Base-by-base conservation (phyloP, 768 basidiomycete species). In the Russula vinacea region DNA sequence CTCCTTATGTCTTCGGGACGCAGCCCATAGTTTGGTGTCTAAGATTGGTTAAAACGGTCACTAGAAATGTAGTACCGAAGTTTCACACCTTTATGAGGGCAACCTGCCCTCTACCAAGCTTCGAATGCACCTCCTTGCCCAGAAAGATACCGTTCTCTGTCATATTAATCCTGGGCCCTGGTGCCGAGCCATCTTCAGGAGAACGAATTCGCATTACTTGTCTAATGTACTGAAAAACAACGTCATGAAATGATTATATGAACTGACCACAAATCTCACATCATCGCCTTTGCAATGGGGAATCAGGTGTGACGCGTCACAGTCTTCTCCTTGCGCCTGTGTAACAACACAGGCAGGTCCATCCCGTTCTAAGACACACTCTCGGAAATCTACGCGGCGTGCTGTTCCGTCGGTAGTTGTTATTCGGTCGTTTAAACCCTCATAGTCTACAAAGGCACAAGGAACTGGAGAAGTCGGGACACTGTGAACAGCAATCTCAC, bases 21-120 rank as follows among this genome's bases (percentile, higher is more conserved):
- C 24, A 59, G 47, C 26, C 24, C 58, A 29, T 39, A 26, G 35
- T 59, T 59, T 29, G 58, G 58, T 13, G 58, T 50, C 58, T 59
- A 59, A 50, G 35, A 58, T 37, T 53, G 52, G 52, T 53, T 53
- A 53, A 53, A 22, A 22, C 10, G n/a, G 32, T 53, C n/a, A 17
- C 16, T 50, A 50, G 22, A 56, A 6, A 39, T 39, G 58, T 26
- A 39, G 33, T 50, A 39, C 22, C 45, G 24, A 59, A 16, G 17
- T 29, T 37, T 50, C 58, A 6, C 37, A 50, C 58, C 47, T 50
- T 59, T 50, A 59, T 49, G 47, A 58, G 17, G 35, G 47, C 58
- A 39, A 59, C 58, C 2, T 10, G 4, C 37, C 58, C 58, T 8
- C 0, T 59, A 14, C 35, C 35, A 59, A 59, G 35, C 14, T 1